Evolutionary conservation across 805 yeast genomes (phyloP).

Genomic region (Torulaspora maleeae): DNA sequence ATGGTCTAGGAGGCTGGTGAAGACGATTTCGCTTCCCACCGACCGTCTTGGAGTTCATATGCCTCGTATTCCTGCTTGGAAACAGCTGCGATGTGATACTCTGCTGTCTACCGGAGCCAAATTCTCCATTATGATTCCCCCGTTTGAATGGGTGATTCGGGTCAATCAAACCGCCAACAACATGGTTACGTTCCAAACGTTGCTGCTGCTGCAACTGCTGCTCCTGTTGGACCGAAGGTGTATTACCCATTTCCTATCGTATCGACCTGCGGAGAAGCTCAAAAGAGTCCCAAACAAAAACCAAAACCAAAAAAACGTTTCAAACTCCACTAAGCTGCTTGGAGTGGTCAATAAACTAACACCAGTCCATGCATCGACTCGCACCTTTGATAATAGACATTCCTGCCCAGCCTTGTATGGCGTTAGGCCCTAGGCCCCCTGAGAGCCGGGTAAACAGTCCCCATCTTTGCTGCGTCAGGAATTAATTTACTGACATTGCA

Average conservation of each 20-base stretch:
- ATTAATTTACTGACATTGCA: background rate
- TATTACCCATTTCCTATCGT: conserved; percentile 11
- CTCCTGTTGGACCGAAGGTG: conserved; percentile 10
- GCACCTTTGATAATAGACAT: background rate
- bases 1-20: conserved; percentile 2
- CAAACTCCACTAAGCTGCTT: background rate
- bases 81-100: conserved; percentile 24
- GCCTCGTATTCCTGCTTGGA: conserved; percentile 18
- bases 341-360: background rate
- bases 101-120: conserved; percentile 13
- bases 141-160: conserved; percentile 7
- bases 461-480: conserved; percentile 1
- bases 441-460: background rate
- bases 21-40: conserved; percentile 2
- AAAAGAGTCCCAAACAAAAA: background rate
- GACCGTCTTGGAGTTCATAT: conserved; percentile 8
- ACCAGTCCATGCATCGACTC: background rate
- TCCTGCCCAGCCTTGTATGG: background rate
- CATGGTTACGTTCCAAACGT: background rate
- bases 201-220: conserved; percentile 1
- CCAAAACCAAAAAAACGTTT: background rate
- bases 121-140: conserved; percentile 2
- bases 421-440: background rate
- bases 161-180: background rate
- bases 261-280: background rate